Conservation (phyloP, 345 rosid genomes). For the Pugionium cornutum region DNA sequence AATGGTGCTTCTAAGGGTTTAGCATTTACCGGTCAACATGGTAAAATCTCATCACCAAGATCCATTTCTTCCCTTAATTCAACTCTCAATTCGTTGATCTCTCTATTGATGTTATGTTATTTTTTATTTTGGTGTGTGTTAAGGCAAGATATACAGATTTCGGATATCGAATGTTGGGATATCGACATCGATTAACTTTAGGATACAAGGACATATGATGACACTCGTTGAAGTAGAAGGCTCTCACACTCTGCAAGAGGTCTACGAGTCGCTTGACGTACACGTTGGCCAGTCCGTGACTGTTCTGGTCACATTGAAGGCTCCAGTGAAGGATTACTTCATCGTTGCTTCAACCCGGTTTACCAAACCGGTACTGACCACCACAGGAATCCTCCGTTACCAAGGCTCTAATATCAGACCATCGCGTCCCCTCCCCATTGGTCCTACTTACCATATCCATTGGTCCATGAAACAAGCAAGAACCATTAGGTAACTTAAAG, state of each 20-base stretch:
- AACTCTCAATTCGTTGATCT: background rate
- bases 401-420: constrained; percentile 56
- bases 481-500: constrained; percentile 53
- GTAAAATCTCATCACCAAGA: constrained; percentile 37
- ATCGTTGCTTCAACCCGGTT: constrained; percentile 81
- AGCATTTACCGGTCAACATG: constrained; percentile 53
- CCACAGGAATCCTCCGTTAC: constrained; percentile 61
- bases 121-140: background rate
- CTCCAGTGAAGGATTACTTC: constrained; percentile 51
- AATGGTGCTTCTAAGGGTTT: constrained; percentile 50
- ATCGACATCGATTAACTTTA: constrained; percentile 68
- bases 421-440: constrained; percentile 59
- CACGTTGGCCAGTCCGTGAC: constrained; percentile 73
- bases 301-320: constrained; percentile 52
- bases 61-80: background rate
- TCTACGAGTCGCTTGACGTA: constrained; percentile 67
- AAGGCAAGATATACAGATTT: constrained; percentile 65
- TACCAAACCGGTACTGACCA: constrained; percentile 51
- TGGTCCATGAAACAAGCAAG: constrained; percentile 90
- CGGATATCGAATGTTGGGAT: constrained; percentile 74
- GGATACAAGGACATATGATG: constrained; percentile 77
- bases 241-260: constrained; percentile 65
- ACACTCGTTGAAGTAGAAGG: constrained; percentile 84
- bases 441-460: constrained; percentile 65
- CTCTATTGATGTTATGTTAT: constrained; percentile 6